Percentiles rank a stretch among this genome's conserved stretches.
phyloP scores from a whole-genome alignment of 345 rosid genomes.

The Nasturtium officinale region DNA sequence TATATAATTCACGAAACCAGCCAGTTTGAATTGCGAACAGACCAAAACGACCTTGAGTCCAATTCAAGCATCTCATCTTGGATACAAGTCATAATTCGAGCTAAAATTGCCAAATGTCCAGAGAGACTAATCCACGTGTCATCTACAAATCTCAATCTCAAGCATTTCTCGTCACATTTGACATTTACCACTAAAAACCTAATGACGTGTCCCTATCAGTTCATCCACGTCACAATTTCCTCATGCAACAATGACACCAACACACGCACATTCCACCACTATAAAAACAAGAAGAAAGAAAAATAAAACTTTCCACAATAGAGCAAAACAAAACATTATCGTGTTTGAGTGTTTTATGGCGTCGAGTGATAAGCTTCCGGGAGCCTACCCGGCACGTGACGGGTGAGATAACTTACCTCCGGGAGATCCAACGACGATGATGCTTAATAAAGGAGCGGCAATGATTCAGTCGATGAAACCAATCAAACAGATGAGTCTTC shows the following conservation, averaged over 20 bases:
- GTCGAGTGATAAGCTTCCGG: slow-evolving; percentile 44
- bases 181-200: neutral
- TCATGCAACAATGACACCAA: slow-evolving; percentile 38
- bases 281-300: neutral
- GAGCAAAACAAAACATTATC: neutral
- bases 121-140: slow-evolving; percentile 24
- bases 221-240: neutral
- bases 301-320: neutral
- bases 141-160: neutral
- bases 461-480: slow-evolving; percentile 68
- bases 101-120: slow-evolving; percentile 21
- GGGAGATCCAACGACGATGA: slow-evolving; percentile 53
- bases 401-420: slow-evolving; percentile 43
- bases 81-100: neutral
- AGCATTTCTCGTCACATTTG: slow-evolving; percentile 4
- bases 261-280: slow-evolving; percentile 1
- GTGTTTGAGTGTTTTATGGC: slow-evolving; percentile 1
- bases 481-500: slow-evolving; percentile 61
- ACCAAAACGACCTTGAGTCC: neutral
- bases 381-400: slow-evolving; percentile 36
- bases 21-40: neutral
- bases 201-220: slow-evolving; percentile 25
- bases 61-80: neutral
- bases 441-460: slow-evolving; percentile 57
- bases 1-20: neutral